A percentile compares a stretch with the other conserved stretches of the same genome.
Conservation (phyloP, 164 flowering plant species). For the Magnolia kwangsiensis region DNA sequence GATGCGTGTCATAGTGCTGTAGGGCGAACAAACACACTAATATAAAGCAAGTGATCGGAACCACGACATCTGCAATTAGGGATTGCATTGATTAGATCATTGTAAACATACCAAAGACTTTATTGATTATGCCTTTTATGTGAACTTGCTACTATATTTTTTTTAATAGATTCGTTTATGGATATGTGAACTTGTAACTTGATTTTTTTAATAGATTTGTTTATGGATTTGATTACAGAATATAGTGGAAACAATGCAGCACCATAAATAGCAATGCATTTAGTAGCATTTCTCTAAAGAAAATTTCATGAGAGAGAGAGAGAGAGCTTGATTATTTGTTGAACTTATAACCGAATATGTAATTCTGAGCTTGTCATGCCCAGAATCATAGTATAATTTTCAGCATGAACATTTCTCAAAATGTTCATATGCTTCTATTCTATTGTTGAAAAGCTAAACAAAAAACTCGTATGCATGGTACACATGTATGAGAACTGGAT, state of each 20-base stretch:
- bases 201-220: too few species aligned
- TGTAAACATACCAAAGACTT: neutral
- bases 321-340: too few species aligned
- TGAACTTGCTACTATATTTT: neutral
- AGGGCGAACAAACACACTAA: constrained; percentile 72
- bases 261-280: too few species aligned
- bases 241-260: too few species aligned
- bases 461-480: neutral
- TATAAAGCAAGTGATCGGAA: constrained; percentile 79
- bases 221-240: too few species aligned
- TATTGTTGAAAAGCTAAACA: too few species aligned
- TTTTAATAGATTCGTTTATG: neutral
- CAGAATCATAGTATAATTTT: neutral
- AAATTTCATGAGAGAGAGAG: too few species aligned
- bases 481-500: neutral
- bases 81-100: neutral
- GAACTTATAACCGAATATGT: too few species aligned
- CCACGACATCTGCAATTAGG: constrained; percentile 65
- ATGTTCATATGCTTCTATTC: neutral
- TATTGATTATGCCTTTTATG: neutral
- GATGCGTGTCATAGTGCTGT: constrained; percentile 89
- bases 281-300: too few species aligned
- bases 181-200: too few species aligned
- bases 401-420: too few species aligned
- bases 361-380: neutral